Base-by-base conservation (phyloP, 208 protist genomes). In the Leishmania aethiopica region DNA sequence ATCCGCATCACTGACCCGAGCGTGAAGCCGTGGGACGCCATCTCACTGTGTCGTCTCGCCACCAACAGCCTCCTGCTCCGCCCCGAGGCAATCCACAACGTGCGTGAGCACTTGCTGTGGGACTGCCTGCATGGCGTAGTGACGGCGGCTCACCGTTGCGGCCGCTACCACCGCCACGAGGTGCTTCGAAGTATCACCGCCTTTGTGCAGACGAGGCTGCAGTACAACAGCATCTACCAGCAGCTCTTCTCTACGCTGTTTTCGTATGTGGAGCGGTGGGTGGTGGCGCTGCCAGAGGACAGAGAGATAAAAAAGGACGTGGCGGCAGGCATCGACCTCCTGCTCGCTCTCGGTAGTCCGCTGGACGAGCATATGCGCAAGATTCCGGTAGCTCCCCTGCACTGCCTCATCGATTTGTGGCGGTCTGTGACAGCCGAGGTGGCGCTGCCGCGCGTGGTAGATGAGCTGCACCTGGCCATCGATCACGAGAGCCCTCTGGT, bases 121-220 rank as follows among this genome's bases (percentile, higher is more conserved):
- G 95, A 98, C 83, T 89, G 89, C 25, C 87, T 98, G 75, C 95
- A 98, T 78, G 92, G 93, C 49, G 94, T 98, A 25, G 91, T 98
- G 28, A 86, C 89, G 40, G 92, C 95, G 17, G 92, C 92, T 13
- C 92, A 96, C 86, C 86, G 88, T 28, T 96, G 93, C 77, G 90
- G 93, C 57, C 77, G 83, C 51, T 86, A 91, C 79, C 90, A 94
- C 81, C 92, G 95, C 70, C 82, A 93, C 47, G 78, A 95, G 73
- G 81, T 96, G 64, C 71, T 97, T 15, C 91, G 88, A 60, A 89
- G 89, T 86, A 84, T 96, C 71, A 94, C 90, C 53, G 60, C 57
- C 49, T 94, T 97, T 86, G 86, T 96, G 73, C 80, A 88, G 78
- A 85, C 72, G 37, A 79, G 84, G 53, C 72, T 77, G 40, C 67